Base-by-base conservation (phyloP, 1,284 basidiomycete species). In the Athelia sp. region DNA sequence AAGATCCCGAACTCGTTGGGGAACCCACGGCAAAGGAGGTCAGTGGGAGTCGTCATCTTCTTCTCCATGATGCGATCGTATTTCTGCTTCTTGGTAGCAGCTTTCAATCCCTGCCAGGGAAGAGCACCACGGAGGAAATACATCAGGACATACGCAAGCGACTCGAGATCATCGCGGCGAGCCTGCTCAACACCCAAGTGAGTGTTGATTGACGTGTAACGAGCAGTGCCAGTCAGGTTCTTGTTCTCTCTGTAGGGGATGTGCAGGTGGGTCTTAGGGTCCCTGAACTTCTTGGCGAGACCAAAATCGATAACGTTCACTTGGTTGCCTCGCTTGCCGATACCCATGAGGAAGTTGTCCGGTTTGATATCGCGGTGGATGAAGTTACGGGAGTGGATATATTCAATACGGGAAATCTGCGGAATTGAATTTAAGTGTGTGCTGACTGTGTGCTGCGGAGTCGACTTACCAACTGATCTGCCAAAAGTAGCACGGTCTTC, bases 181-280 rank as follows among this genome's bases (percentile, higher is more conserved):
- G 93, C 91, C 70, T 98, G 95, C 72, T 98, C 90, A 50, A 98
- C 95, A 62, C 96, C 97, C 64, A 98, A 72, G 67, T 99, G 97
- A 43, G 96, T 99, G 76, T 99, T 99, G 78, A 99, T 98, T 23
- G 94, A 98, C 1, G 96, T 99, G 80, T 99, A 99, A 50, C 96
- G 91, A 54, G 96, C 97, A 21, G 97, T 99, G 56, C 97, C 97
- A 1, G 96, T 99, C 60, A 99, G 73, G 69, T 98, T 99, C 89
- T 99, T 98, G 83, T 99, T 98, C 84, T 99, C 97, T 62, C 96
- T 83, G 81, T 99, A 99, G 3, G 96, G 96, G 59, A 99, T 99
- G 70, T 99, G 97, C 42, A 98, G 81, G 69, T 99, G 96, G 49
- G 97, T 99, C 84, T 98, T 98, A 40, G 96, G 95, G 76, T 99